phyloP scores from a whole-genome alignment of 2,329 filamentous ascomycete genomes.

The Diaporthe citriasiana region DNA sequence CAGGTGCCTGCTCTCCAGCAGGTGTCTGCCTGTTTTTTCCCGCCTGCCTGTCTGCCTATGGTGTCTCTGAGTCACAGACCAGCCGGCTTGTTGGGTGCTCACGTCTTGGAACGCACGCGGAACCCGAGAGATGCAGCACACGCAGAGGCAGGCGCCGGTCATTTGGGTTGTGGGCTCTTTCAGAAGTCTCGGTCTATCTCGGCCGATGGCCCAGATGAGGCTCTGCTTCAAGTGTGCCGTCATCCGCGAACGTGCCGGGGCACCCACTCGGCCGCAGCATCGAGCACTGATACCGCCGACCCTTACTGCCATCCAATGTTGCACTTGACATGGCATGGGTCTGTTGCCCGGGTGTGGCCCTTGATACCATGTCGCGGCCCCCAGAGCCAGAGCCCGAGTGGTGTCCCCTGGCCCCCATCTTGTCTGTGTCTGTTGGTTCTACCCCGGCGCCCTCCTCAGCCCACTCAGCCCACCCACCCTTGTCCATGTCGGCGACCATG shows the following conservation, averaged over 20 bases:
- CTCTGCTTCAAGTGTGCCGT: slow-evolving; percentile 22
- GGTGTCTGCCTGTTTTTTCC: background rate
- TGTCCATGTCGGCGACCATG: slow-evolving; percentile 22
- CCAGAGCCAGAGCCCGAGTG: slow-evolving; percentile 19
- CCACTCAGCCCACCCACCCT: slow-evolving; percentile 26
- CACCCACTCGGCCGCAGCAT: slow-evolving; percentile 10
- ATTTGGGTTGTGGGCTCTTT: background rate
- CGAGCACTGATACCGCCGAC: background rate
- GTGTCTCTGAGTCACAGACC: slow-evolving; percentile 13
- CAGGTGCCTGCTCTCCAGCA: background rate
- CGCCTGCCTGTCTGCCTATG: background rate
- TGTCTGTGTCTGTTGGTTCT: slow-evolving; percentile 28
- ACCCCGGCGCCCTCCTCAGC: slow-evolving; percentile 33
- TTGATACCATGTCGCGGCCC: slow-evolving; percentile 27
- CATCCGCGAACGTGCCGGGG: background rate
- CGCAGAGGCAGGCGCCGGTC: background rate
- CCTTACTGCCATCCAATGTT: slow-evolving; percentile 16
- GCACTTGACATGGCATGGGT: slow-evolving; percentile 16
- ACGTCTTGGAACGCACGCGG: background rate
- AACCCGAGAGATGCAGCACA: background rate
- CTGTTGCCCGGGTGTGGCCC: background rate
- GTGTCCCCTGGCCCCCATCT: slow-evolving; percentile 20
- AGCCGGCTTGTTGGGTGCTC: background rate
- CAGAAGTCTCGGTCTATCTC: slow-evolving; percentile 7
- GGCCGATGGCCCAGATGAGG: slow-evolving; percentile 16